Conservation (phyloP, 768 basidiomycete species). For the Jaapia argillacea region DNA sequence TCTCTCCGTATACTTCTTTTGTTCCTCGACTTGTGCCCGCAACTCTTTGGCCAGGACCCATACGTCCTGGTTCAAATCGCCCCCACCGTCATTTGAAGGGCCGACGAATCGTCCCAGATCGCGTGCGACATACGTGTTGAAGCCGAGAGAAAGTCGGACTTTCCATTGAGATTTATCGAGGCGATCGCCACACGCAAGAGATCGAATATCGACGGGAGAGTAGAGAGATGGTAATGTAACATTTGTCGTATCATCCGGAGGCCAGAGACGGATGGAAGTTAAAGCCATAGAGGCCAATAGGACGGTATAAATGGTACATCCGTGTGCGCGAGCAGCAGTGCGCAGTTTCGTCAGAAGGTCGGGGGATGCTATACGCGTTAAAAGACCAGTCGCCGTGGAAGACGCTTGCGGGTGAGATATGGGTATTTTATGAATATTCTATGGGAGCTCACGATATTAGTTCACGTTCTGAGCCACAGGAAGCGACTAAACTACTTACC, state of each 20-base stretch:
- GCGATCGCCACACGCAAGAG: background rate
- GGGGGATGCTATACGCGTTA: background rate
- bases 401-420: background rate
- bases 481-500: too few relatives aligned
- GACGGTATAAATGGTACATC: background rate
- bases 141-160: background rate
- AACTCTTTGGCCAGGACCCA: background rate
- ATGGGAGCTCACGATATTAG: too few relatives aligned
- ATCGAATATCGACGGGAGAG: background rate
- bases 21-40: background rate
- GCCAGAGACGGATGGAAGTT: too few relatives aligned
- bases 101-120: background rate
- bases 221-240: background rate
- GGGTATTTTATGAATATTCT: background rate
- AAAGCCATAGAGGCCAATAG: too few relatives aligned
- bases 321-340: background rate
- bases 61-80: background rate
- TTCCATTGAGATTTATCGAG: background rate
- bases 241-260: too few relatives aligned
- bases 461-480: too few relatives aligned
- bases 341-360: background rate
- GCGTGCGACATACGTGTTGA: background rate
- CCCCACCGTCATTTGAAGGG: too few relatives aligned
- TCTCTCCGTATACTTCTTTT: background rate
- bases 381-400: background rate